Conservation (phyloP, 2,329 filamentous ascomycete species). For the Cytospora leucostoma region DNA sequence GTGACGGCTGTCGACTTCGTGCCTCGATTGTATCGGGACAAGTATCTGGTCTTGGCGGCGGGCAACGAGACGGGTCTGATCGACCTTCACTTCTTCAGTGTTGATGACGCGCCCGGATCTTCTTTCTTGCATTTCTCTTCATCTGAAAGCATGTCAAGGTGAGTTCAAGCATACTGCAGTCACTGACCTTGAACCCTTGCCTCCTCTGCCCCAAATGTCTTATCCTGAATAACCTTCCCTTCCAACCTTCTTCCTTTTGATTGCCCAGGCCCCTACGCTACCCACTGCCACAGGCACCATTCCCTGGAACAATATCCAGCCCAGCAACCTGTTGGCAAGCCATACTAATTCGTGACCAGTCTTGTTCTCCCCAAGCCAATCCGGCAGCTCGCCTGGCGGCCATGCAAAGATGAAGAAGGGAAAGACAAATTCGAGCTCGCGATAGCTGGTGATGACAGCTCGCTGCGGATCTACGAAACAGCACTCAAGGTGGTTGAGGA, state of each 20-base stretch:
- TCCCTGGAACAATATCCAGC: neutral
- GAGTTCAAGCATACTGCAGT: constrained; percentile 1
- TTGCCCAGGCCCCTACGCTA: neutral
- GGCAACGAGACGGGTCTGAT: constrained; percentile 59
- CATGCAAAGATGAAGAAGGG: constrained; percentile 35
- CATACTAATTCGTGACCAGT: constrained; percentile 37
- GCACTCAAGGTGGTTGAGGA: constrained; percentile 37
- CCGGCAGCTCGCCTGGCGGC: constrained; percentile 70
- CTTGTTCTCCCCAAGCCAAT: constrained; percentile 64
- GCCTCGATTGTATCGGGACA: constrained; percentile 35
- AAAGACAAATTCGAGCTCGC: constrained; percentile 46
- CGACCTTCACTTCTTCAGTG: constrained; percentile 45
- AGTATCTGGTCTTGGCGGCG: constrained; percentile 50
- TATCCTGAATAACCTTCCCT: neutral
- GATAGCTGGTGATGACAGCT: constrained; percentile 62
- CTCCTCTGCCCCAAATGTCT: neutral
- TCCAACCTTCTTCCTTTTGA: neutral
- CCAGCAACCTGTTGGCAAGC: neutral
- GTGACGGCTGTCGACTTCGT: constrained; percentile 74
- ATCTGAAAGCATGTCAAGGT: constrained; percentile 11
- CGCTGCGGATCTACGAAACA: constrained; percentile 55
- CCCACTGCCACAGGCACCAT: neutral
- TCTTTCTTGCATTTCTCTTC: constrained; percentile 43
- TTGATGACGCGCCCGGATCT: constrained; percentile 37
- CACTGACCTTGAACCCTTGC: too few species aligned